Percentiles rank a stretch among this genome's conserved stretches.
These are phyloP conservation scores for Ophiostoma perfectum DNA, from an alignment of 2,329 filamentous ascomycete genomes.

Conservation along the genomic window DNA sequence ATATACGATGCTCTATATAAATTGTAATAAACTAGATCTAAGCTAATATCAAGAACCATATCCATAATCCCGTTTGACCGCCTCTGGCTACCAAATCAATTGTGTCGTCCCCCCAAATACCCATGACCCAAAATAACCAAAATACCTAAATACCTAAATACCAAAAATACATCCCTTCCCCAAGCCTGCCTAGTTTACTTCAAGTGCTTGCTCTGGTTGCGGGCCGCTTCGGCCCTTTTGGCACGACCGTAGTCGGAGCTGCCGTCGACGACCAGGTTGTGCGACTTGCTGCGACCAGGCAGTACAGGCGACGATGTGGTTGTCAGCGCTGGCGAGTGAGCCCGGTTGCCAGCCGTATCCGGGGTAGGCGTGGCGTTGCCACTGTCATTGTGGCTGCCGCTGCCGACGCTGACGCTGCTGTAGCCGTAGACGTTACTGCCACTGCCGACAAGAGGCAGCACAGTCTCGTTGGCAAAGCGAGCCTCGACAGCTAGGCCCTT, in stretches of 20 bases:
- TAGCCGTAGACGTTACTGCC: neutral
- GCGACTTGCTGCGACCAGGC: neutral
- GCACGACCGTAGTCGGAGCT: conserved; percentile 13
- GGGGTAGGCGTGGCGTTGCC: neutral
- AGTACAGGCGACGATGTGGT: neutral
- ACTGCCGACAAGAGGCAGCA: conserved; percentile 1
- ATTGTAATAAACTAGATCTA: no score
- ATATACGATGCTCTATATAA: no score
- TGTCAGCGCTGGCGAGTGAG: neutral
- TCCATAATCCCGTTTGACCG: no score
- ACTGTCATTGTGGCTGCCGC: neutral
- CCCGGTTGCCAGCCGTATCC: neutral
- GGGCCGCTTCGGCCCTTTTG: neutral
- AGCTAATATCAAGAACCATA: no score
- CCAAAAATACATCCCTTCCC: no score
- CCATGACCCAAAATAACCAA: no score
- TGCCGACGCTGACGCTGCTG: neutral
- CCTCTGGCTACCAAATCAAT: no score
- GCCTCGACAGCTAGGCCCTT: conserved; percentile 19
- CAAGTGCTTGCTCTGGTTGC: neutral
- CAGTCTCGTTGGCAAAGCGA: conserved; percentile 18
- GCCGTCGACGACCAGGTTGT: conserved; percentile 25
- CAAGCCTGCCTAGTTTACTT: neutral
- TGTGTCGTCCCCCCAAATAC: no score
- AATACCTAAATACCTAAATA: no score